A percentile compares a stretch with the other conserved stretches of the same genome.
These are phyloP conservation scores for Begonia loranthoides DNA, from an alignment of 306 rosid genomes.

Conservation along the genomic window DNA sequence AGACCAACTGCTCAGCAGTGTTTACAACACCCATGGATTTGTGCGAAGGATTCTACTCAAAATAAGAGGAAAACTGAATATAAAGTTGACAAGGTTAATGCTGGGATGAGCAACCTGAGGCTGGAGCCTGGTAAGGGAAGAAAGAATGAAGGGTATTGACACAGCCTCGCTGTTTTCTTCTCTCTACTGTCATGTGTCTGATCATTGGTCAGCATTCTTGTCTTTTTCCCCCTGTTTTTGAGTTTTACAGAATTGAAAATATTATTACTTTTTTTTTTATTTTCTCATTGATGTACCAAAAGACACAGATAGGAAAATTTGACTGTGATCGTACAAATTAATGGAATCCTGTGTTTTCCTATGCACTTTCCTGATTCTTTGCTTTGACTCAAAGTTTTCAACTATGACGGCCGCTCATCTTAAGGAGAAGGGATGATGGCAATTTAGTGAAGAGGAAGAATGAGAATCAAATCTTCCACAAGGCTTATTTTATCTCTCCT, in stretches of 20 bases:
- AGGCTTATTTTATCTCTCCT: no score
- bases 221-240: neutral
- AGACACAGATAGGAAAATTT: no score
- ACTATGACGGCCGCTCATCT: no score
- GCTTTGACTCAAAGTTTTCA: no score
- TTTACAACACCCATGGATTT: constrained; percentile 78
- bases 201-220: constrained; percentile 27
- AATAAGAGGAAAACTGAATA: constrained; percentile 27
- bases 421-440: no score
- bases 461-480: no score
- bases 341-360: no score
- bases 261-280: constrained; percentile 19
- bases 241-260: constrained; percentile 20
- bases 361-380: no score
- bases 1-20: constrained; percentile 86
- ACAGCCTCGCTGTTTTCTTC: constrained; percentile 4
- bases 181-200: constrained; percentile 8
- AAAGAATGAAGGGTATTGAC: constrained; percentile 14
- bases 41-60: constrained; percentile 21
- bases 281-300: no score
- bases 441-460: no score
- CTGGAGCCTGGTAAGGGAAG: constrained; percentile 67
- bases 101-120: constrained; percentile 68
- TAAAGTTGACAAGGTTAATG: constrained; percentile 33
- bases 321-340: no score